Percentiles rank a stretch among this genome's conserved stretches.
Conservation (phyloP, 768 basidiomycete species). For the Tricholoma sp. region DNA sequence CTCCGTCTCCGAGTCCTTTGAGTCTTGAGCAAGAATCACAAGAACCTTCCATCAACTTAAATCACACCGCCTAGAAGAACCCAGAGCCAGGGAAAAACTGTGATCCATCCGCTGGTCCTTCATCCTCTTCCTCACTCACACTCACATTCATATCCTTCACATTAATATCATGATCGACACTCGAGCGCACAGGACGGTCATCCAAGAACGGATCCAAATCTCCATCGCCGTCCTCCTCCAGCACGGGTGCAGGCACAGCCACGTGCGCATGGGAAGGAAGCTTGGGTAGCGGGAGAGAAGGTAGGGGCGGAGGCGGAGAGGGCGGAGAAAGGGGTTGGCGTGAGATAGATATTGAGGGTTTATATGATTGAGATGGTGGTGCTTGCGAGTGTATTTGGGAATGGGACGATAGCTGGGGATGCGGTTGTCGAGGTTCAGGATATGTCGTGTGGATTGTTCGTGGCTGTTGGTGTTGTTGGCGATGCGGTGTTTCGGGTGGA, state of each 20-base stretch:
- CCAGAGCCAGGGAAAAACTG: constrained; percentile 36
- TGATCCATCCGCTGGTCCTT: constrained; percentile 22
- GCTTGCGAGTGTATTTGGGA: neutral
- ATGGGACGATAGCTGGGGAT: constrained; percentile 8
- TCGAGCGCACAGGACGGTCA: constrained; percentile 20
- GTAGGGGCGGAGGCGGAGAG: constrained; percentile 8
- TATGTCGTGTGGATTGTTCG: constrained; percentile 5
- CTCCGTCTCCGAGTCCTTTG: too few relatives aligned
- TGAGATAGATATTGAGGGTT: constrained; percentile 19
- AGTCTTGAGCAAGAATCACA: too few relatives aligned
- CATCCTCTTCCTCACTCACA: constrained; percentile 18
- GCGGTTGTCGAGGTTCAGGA: constrained; percentile 9
- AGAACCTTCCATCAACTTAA: too few relatives aligned
- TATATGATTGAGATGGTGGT: constrained; percentile 8
- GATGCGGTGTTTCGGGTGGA: constrained; percentile 2
- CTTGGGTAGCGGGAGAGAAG: neutral
- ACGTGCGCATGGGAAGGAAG: constrained; percentile 3
- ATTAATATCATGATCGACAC: constrained; percentile 26
- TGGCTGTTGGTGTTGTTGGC: constrained; percentile 6
- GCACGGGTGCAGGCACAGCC: constrained; percentile 10
- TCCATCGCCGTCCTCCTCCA: neutral
- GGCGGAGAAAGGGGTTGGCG: constrained; percentile 21
- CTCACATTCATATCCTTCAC: constrained; percentile 30
- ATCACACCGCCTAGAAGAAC: constrained; percentile 17
- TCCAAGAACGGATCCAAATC: neutral